phyloP scores from a whole-genome alignment of 2,329 filamentous ascomycete genomes.

The Fusarium phyllophilum region DNA sequence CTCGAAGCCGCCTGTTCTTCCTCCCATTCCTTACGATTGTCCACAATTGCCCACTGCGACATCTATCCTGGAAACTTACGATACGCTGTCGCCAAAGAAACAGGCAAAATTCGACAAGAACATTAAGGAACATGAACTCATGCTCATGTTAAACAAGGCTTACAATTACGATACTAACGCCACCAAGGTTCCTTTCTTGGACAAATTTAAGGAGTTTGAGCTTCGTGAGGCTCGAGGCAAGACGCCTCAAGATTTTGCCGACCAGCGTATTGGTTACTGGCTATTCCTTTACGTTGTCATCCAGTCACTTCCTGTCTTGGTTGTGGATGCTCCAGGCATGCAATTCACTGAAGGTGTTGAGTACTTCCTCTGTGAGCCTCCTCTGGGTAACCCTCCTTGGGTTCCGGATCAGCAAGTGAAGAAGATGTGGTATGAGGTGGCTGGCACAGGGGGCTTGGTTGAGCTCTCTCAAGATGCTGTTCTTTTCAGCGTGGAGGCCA shows the following conservation, averaged over 20 bases:
- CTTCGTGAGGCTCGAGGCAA: slow-evolving; percentile 72
- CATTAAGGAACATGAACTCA: slow-evolving; percentile 81
- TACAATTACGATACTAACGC: slow-evolving; percentile 80
- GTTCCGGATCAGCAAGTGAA: slow-evolving; percentile 70
- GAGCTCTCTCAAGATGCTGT: slow-evolving; percentile 69
- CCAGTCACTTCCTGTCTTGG: slow-evolving; percentile 80
- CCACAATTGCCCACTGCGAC: slow-evolving; percentile 79
- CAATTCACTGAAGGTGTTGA: slow-evolving; percentile 77
- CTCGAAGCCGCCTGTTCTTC: slow-evolving; percentile 87
- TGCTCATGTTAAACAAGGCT: slow-evolving; percentile 78
- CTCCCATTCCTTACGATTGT: slow-evolving; percentile 89
- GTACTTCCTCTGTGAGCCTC: slow-evolving; percentile 83
- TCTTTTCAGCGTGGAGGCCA: slow-evolving; percentile 69
- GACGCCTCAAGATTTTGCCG: slow-evolving; percentile 72
- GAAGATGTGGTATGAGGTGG: slow-evolving; percentile 79
- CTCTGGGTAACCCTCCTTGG: slow-evolving; percentile 79
- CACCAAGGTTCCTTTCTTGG: slow-evolving; percentile 69
- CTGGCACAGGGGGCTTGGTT: slow-evolving; percentile 68
- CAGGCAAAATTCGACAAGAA: slow-evolving; percentile 77
- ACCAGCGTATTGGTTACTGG: slow-evolving; percentile 81
- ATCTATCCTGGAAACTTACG: slow-evolving; percentile 71
- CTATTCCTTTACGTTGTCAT: slow-evolving; percentile 83
- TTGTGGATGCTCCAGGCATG: slow-evolving; percentile 78
- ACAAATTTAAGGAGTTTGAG: slow-evolving; percentile 78
- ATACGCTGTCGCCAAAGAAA: slow-evolving; percentile 75